phyloP scores from a whole-genome alignment of 257 asterid genomes.

The Orobanche coerulescens region DNA sequence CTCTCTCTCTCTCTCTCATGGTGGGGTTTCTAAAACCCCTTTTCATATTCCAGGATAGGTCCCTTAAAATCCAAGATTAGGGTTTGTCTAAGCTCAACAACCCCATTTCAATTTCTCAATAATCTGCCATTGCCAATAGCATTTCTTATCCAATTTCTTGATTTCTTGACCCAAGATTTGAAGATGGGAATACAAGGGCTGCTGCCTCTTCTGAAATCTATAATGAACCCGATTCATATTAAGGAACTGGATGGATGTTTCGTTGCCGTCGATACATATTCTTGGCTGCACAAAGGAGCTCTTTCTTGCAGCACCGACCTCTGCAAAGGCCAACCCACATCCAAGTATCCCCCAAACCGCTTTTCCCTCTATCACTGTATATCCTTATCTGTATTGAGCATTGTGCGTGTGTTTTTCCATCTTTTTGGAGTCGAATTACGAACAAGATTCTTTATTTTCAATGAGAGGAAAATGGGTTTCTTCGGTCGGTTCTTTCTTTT shows the following conservation, averaged over 20 bases:
- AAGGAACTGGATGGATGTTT: conserved; percentile 70
- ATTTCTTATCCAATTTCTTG: conserved; percentile 10
- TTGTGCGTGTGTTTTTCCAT: neutral
- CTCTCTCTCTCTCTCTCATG: conserved; percentile 3
- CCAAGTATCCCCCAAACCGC: conserved; percentile 43
- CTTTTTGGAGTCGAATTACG: neutral
- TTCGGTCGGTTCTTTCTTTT: neutral
- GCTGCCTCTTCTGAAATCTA: conserved; percentile 86
- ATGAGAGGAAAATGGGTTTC: conserved; percentile 16
- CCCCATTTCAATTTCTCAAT: neutral
- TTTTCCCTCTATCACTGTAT: neutral
- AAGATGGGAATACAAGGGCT: conserved; percentile 86
- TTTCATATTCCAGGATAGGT: conserved; percentile 5
- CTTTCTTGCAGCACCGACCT: conserved; percentile 92
- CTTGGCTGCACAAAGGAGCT: conserved; percentile 99
- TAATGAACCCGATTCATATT: conserved; percentile 71
- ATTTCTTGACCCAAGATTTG: neutral
- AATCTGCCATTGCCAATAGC: conserved; percentile 13
- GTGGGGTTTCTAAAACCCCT: conserved; percentile 23
- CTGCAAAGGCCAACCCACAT: conserved; percentile 81
- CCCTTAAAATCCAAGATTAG: neutral
- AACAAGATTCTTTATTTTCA: neutral
- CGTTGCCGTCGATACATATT: conserved; percentile 88
- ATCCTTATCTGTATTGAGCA: neutral
- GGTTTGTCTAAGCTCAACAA: conserved; percentile 16